Evolutionary conservation across 306 rosid genomes (phyloP).

Genomic region (Phaseolus lunatus): DNA sequence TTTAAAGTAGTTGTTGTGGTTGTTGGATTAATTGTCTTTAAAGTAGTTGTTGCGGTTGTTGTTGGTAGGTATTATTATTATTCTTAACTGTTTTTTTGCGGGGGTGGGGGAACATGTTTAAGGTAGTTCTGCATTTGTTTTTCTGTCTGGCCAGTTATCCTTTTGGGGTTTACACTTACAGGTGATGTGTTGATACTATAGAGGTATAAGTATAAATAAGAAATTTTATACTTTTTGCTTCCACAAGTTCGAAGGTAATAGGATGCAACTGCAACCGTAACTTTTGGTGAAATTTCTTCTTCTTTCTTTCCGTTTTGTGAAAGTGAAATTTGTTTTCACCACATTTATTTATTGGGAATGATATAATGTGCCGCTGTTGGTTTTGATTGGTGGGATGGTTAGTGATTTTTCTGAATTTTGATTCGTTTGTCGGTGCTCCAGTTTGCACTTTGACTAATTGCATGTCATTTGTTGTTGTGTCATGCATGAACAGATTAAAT

Average conservation of each 20-base stretch:
- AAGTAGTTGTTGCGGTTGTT: neutral
- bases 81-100: neutral
- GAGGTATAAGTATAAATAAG: neutral
- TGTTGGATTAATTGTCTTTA: neutral
- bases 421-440: slow-evolving; percentile 20
- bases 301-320: neutral
- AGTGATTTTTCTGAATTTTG: slow-evolving; percentile 20
- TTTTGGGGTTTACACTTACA: slow-evolving; percentile 21
- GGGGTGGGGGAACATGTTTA: neutral
- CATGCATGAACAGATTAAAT: neutral
- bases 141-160: slow-evolving; percentile 12
- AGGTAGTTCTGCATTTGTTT: slow-evolving; percentile 6
- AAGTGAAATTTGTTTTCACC: neutral
- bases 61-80: neutral
- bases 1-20: neutral
- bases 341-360: neutral
- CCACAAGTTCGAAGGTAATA: slow-evolving; percentile 1
- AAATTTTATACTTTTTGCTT: neutral
- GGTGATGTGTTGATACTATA: neutral
- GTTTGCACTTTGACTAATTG: neutral
- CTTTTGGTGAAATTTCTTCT: slow-evolving; percentile 10
- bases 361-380: slow-evolving; percentile 8
- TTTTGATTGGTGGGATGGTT: slow-evolving; percentile 22
- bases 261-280: neutral
- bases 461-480: slow-evolving; percentile 22